Evolutionary conservation across 441 rosid genomes (phyloP).

Genomic region (Bocquillonia castaneifolia): DNA sequence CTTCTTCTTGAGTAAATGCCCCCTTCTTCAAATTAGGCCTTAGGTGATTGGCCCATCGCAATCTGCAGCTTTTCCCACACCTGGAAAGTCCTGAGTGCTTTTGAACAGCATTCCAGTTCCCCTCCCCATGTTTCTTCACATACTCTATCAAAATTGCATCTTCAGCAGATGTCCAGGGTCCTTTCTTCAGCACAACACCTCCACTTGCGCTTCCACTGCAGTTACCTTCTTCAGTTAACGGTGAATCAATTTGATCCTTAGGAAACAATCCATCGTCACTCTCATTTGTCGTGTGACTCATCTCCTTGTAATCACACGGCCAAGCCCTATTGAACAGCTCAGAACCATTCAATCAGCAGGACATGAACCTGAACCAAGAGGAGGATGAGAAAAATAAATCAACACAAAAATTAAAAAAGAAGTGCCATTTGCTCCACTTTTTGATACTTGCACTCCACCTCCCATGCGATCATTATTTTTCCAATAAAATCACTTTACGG

Average conservation of each 20-base stretch:
- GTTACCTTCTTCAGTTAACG: slow-evolving; percentile 42
- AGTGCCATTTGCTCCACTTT: slow-evolving; percentile 20
- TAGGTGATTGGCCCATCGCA: slow-evolving; percentile 97
- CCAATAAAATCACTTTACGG: slow-evolving; percentile 8
- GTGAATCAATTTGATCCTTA: slow-evolving; percentile 48
- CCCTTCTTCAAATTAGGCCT: slow-evolving; percentile 99
- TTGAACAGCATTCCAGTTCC: slow-evolving; percentile 99
- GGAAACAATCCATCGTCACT: slow-evolving; percentile 54
- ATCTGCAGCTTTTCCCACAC: slow-evolving; percentile 96
- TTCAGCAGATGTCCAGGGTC: slow-evolving; percentile 96
- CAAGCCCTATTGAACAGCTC: slow-evolving; percentile 33
- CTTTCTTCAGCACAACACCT: slow-evolving; percentile 68
- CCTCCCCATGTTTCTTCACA: slow-evolving; percentile 94
- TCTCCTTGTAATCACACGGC: slow-evolving; percentile 44
- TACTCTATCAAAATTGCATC: slow-evolving; percentile 82
- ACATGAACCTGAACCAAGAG: slow-evolving; percentile 37
- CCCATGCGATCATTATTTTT: slow-evolving; percentile 21
- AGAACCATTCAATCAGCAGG: slow-evolving; percentile 38
- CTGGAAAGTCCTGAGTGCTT: slow-evolving; percentile 80
- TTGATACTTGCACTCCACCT: slow-evolving; percentile 28
- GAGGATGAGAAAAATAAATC: slow-evolving; percentile 20
- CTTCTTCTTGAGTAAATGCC: slow-evolving; percentile 88
- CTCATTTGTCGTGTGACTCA: slow-evolving; percentile 58
- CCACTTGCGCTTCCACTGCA: slow-evolving; percentile 43
- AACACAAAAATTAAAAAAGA: slow-evolving; percentile 9